These are phyloP conservation scores for Pseudocercospora macadamiae DNA, from an alignment of 2,329 filamentous ascomycete species.

Conservation along the genomic window DNA sequence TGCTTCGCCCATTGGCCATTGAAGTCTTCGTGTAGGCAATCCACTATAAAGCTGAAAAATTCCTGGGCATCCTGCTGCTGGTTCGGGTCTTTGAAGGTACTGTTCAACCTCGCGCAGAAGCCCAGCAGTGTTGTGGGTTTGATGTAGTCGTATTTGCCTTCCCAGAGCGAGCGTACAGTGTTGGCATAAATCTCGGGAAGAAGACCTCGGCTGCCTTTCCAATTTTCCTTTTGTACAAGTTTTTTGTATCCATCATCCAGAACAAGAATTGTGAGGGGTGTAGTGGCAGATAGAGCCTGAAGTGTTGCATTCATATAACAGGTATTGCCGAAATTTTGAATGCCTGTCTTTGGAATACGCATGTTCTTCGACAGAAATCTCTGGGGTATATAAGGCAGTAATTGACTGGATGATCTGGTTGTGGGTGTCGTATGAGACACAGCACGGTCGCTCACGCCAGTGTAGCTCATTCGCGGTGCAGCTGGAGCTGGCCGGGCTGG, in stretches of 20 bases:
- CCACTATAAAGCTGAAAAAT: constrained; percentile 80
- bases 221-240: constrained; percentile 63
- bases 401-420: constrained; percentile 40
- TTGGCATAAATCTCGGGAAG: constrained; percentile 66
- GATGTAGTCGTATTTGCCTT: constrained; percentile 55
- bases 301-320: constrained; percentile 94
- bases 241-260: constrained; percentile 63
- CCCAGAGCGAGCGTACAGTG: constrained; percentile 64
- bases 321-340: constrained; percentile 78
- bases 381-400: constrained; percentile 50
- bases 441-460: constrained; percentile 69
- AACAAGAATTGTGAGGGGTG: constrained; percentile 65
- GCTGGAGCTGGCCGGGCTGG: constrained; percentile 60
- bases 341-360: constrained; percentile 67
- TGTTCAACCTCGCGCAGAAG: constrained; percentile 66
- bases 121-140: constrained; percentile 54
- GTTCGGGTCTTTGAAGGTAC: constrained; percentile 58
- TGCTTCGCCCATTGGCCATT: constrained; percentile 67
- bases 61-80: constrained; percentile 91
- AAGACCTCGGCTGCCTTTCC: constrained; percentile 66
- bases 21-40: constrained; percentile 83
- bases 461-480: constrained; percentile 70
- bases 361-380: constrained; percentile 47
- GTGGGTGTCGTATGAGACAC: constrained; percentile 39
- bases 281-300: constrained; percentile 78